Conservation (phyloP, 1,284 basidiomycete species). For the Schizophyllum amplum region DNA sequence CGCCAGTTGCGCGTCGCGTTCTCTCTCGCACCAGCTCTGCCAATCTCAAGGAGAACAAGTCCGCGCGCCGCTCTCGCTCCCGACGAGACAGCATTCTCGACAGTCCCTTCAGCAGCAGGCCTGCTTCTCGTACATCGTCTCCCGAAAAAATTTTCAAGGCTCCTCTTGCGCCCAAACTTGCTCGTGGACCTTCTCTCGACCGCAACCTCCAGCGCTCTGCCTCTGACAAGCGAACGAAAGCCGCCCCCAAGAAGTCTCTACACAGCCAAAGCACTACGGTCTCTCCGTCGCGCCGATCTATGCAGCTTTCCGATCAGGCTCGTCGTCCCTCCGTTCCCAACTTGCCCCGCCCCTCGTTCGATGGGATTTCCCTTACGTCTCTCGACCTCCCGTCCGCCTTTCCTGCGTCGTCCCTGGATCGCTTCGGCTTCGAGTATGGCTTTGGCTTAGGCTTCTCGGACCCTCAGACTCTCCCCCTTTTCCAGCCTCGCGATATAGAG, state of each 20-base stretch:
- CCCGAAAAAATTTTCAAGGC: conserved; percentile 26
- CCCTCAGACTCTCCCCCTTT: background rate
- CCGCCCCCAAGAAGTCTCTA: conserved; percentile 3
- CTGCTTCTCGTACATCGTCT: conserved; percentile 33
- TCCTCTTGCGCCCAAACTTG: background rate
- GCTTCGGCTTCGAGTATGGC: background rate
- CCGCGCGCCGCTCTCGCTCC: background rate
- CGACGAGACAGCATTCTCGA: conserved; percentile 7
- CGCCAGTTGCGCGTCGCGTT: conserved; percentile 34
- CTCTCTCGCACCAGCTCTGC: conserved; percentile 36
- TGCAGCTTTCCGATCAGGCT: conserved; percentile 1
- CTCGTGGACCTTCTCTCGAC: background rate
- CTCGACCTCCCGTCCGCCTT: conserved; percentile 7
- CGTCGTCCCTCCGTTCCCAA: conserved; percentile 25
- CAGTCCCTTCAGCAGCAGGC: conserved; percentile 29
- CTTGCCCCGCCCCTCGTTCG: conserved; percentile 7
- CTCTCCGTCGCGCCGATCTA: conserved; percentile 16
- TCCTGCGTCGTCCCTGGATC: conserved; percentile 6
- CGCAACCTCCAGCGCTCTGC: background rate
- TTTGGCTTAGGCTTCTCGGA: conserved; percentile 2
- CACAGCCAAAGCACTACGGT: conserved; percentile 17
- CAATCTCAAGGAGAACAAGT: conserved; percentile 38
- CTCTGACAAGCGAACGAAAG: background rate
- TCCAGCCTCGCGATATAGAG: conserved; percentile 5
- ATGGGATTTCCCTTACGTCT: background rate